A percentile compares a stretch with the other conserved stretches of the same genome.
Conservation (phyloP, 495 filamentous ascomycete genomes). For the Neurospora sublineolata region DNA sequence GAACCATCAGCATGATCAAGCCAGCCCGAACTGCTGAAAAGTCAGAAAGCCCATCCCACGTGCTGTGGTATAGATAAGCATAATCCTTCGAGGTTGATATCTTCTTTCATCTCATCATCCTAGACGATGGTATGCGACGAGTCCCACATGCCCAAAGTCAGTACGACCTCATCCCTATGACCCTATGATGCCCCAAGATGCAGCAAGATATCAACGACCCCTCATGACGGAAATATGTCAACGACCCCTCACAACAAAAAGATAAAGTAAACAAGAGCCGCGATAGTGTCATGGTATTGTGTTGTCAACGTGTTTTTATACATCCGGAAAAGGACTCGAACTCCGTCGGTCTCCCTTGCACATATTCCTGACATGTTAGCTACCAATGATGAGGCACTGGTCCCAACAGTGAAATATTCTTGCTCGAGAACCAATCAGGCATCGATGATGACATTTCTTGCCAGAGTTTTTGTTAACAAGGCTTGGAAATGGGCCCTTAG, state of each 20-base stretch:
- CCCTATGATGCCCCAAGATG: background rate
- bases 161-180: background rate
- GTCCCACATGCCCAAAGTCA: background rate
- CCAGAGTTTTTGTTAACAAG: background rate
- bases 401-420: background rate
- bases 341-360: background rate
- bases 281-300: background rate
- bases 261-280: background rate
- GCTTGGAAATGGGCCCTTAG: background rate
- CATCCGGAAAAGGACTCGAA: background rate
- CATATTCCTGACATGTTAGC: background rate
- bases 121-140: background rate
- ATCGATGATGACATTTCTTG: background rate
- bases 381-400: background rate
- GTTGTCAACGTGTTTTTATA: background rate
- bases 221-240: background rate
- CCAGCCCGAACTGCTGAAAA: background rate
- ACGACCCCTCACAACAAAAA: background rate
- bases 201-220: background rate
- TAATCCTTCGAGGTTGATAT: background rate
- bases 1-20: background rate
- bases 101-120: background rate
- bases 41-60: background rate
- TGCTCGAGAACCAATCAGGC: background rate
- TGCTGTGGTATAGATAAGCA: background rate